Percentiles rank a stretch among this genome's conserved stretches.
Evolutionary conservation across 306 rosid genomes (phyloP).

Genomic region (Crotalaria pallida): DNA sequence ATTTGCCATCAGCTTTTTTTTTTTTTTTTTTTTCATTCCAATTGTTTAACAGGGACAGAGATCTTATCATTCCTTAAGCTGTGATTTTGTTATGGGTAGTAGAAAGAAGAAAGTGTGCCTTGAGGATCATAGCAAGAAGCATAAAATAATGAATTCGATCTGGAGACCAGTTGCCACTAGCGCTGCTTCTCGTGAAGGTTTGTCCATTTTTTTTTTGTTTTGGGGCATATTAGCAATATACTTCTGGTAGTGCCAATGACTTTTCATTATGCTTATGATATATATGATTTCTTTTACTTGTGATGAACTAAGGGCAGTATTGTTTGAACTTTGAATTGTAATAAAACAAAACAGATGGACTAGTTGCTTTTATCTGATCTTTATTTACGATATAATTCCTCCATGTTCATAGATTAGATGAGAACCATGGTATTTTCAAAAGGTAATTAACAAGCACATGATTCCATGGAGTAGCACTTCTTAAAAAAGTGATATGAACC

Average conservation of each 20-base stretch:
- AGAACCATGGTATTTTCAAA: neutral
- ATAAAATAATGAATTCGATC: constrained; percentile 22
- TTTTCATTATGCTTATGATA: neutral
- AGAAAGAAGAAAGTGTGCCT: constrained; percentile 34
- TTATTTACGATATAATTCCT: neutral
- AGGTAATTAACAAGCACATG: neutral
- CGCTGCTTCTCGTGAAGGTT: constrained; percentile 56
- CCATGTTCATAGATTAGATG: neutral
- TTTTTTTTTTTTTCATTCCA: neutral
- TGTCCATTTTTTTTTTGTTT: constrained; percentile 3
- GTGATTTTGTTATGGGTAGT: constrained; percentile 41
- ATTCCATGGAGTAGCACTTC: neutral
- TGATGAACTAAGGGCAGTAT: neutral
- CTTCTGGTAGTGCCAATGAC: neutral
- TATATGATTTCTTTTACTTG: neutral
- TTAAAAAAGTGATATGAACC: neutral
- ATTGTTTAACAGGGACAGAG: constrained; percentile 31
- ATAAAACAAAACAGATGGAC: neutral
- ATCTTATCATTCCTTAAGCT: constrained; percentile 37
- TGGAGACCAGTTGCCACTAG: constrained; percentile 65
- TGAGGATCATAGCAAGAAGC: constrained; percentile 33
- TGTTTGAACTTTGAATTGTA: too few species aligned
- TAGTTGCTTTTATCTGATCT: constrained; percentile 5
- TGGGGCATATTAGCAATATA: neutral
- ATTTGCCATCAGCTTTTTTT: neutral